Evolutionary conservation across 2,329 filamentous ascomycete genomes (phyloP).

Genomic region (Verticillium longisporum): DNA sequence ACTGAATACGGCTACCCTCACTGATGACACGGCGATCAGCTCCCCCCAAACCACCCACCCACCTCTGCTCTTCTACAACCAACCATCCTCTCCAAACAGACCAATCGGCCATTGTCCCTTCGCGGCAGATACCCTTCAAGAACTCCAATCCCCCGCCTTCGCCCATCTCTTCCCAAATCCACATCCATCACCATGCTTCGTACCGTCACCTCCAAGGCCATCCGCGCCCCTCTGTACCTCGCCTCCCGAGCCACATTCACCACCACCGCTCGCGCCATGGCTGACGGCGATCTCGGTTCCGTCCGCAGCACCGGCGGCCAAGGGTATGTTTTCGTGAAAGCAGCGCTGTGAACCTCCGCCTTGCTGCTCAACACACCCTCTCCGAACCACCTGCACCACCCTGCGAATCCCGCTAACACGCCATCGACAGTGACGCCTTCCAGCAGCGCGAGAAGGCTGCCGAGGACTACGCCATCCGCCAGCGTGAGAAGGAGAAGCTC

Average conservation of each 20-base stretch:
- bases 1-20: background rate
- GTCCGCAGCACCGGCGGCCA: slow-evolving; percentile 45
- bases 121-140: background rate
- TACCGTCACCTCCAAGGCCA: slow-evolving; percentile 51
- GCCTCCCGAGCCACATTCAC: slow-evolving; percentile 52
- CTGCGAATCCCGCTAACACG: slow-evolving; percentile 2
- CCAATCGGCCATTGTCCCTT: background rate
- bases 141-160: background rate
- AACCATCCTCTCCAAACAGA: background rate
- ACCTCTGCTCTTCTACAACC: background rate
- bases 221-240: slow-evolving; percentile 45
- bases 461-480: slow-evolving; percentile 78
- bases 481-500: slow-evolving; percentile 90
- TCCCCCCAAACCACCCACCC: background rate
- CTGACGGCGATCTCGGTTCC: slow-evolving; percentile 63
- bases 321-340: slow-evolving; percentile 34
- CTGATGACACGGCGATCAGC: background rate
- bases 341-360: background rate
- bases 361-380: background rate
- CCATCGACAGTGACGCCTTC: slow-evolving; percentile 69
- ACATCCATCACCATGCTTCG: slow-evolving; percentile 53
- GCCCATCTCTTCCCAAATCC: background rate
- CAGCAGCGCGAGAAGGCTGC: slow-evolving; percentile 81
- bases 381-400: background rate
- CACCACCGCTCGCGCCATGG: slow-evolving; percentile 56